A percentile compares a stretch with the other conserved stretches of the same genome.
phyloP scores from a whole-genome alignment of 345 rosid species.

The Eucalyptus curtisii region DNA sequence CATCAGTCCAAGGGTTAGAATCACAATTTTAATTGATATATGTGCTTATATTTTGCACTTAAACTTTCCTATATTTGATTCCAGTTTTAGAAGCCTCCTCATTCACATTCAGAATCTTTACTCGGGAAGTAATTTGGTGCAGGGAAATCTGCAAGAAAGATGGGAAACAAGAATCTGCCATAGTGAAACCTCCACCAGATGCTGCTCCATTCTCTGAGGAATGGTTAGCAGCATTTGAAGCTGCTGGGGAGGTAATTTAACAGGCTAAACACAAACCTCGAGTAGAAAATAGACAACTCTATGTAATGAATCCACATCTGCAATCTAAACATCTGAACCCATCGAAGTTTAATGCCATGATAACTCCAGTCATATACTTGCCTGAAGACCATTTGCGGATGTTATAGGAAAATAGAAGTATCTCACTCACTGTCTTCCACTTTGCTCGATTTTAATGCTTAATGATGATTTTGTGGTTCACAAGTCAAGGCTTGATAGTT shows the following conservation, averaged over 20 bases:
- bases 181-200: slow-evolving; percentile 41
- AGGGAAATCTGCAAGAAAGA: slow-evolving; percentile 26
- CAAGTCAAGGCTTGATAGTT: background rate
- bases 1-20: background rate
- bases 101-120: background rate
- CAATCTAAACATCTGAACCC: background rate
- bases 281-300: background rate
- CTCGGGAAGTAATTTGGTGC: background rate
- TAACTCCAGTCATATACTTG: background rate
- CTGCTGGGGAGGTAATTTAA: slow-evolving; percentile 83
- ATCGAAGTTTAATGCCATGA: background rate
- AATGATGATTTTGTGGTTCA: background rate
- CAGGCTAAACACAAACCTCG: background rate
- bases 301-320: background rate
- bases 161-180: slow-evolving; percentile 22
- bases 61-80: background rate
- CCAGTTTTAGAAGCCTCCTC: background rate
- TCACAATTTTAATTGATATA: background rate
- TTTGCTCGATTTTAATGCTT: background rate
- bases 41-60: background rate
- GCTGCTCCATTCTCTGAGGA: slow-evolving; percentile 89
- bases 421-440: background rate
- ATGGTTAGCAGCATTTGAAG: slow-evolving; percentile 89
- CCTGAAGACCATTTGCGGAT: background rate
- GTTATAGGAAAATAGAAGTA: background rate